A percentile compares a stretch with the other conserved stretches of the same genome.
These are phyloP conservation scores for Crithidia thermophila DNA, from an alignment of 208 protist species.

Conservation along the genomic window DNA sequence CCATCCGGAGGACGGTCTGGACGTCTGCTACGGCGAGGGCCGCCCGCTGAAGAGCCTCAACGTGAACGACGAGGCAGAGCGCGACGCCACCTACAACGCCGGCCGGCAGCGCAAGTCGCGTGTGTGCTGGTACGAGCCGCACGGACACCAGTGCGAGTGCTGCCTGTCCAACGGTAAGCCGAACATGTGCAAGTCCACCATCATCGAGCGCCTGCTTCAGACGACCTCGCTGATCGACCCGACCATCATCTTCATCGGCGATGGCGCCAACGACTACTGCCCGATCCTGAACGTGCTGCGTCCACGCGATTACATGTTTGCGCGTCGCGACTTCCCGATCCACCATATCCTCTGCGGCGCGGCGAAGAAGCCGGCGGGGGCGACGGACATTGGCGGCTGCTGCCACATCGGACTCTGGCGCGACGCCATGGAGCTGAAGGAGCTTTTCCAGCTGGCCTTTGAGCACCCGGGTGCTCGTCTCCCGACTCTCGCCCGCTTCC, in stretches of 20 bases:
- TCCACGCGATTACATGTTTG: slow-evolving; percentile 82
- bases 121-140: slow-evolving; percentile 79
- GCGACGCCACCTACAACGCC: slow-evolving; percentile 53
- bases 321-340: slow-evolving; percentile 60
- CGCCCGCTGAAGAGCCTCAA: slow-evolving; percentile 14
- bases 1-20: neutral
- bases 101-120: slow-evolving; percentile 46
- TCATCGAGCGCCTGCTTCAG: slow-evolving; percentile 75
- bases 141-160: slow-evolving; percentile 64
- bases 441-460: slow-evolving; percentile 57
- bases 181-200: slow-evolving; percentile 89
- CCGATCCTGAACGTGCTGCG: slow-evolving; percentile 78
- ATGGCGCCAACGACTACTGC: slow-evolving; percentile 88
- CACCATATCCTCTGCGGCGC: slow-evolving; percentile 50
- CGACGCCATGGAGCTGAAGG: slow-evolving; percentile 63
- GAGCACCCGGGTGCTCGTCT: slow-evolving; percentile 48
- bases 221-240: slow-evolving; percentile 81
- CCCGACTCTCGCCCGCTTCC: slow-evolving; percentile 81
- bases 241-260: slow-evolving; percentile 87
- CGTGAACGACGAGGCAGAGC: slow-evolving; percentile 51
- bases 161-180: slow-evolving; percentile 55
- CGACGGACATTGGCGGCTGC: slow-evolving; percentile 53
- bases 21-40: slow-evolving; percentile 21
- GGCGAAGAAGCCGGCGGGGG: neutral
- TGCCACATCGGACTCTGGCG: slow-evolving; percentile 78